These are phyloP conservation scores for Brassica rapa DNA, from an alignment of 345 rosid species.

Conservation along the genomic window DNA sequence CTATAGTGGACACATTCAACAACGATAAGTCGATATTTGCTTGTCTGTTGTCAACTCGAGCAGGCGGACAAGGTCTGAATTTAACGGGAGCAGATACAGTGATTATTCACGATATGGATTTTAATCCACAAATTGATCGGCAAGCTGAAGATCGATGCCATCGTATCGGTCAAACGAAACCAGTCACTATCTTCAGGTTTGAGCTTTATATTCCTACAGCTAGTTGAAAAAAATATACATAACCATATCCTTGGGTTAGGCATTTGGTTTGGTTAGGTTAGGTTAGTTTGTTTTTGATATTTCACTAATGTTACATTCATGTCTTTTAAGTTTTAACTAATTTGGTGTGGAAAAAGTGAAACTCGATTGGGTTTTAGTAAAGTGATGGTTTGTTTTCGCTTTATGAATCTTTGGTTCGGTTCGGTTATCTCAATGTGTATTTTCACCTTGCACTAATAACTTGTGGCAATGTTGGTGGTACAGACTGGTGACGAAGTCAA, in stretches of 20 bases:
- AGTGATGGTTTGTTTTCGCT: neutral
- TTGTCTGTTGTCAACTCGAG: conserved; percentile 82
- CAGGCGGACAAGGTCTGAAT: conserved; percentile 98
- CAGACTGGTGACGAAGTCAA: conserved; percentile 89
- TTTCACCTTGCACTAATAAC: neutral
- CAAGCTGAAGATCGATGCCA: conserved; percentile 98
- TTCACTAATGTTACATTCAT: neutral
- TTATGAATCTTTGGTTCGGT: neutral
- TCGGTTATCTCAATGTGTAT: neutral
- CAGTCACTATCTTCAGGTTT: conserved; percentile 89
- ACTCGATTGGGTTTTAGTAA: neutral
- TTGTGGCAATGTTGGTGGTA: conserved; percentile 40
- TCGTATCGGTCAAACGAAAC: conserved; percentile 91
- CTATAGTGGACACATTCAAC: conserved; percentile 85
- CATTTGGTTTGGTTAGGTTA: neutral
- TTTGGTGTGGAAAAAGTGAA: neutral
- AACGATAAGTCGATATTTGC: conserved; percentile 78
- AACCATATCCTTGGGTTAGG: neutral
- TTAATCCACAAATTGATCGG: conserved; percentile 94
- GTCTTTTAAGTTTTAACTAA: neutral
- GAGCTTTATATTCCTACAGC: neutral
- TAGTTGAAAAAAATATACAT: conserved; percentile 16
- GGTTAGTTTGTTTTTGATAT: neutral
- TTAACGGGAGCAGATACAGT: conserved; percentile 85
- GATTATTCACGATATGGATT: conserved; percentile 91